phyloP scores from a whole-genome alignment of 2,329 filamentous ascomycete species.

The Monosporascus sp. region DNA sequence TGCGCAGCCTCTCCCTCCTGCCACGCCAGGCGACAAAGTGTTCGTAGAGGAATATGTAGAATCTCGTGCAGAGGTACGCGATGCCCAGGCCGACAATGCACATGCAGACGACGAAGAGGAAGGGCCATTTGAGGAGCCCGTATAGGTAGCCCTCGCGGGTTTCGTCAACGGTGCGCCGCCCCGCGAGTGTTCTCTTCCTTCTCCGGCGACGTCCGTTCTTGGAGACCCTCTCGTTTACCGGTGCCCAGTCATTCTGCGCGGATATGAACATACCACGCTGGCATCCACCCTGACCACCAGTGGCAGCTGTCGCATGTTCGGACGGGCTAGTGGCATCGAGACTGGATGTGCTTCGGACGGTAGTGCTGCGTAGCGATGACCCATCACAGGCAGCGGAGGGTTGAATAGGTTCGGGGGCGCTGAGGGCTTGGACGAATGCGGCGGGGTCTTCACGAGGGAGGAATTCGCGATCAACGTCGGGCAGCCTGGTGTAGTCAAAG shows the following conservation, averaged over 20 bases:
- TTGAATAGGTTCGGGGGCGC: constrained; percentile 71
- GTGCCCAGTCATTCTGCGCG: constrained; percentile 93
- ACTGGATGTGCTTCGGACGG: constrained; percentile 34
- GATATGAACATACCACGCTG: constrained; percentile 59
- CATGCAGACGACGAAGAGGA: constrained; percentile 70
- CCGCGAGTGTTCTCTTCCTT: constrained; percentile 33
- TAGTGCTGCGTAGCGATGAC: constrained; percentile 35
- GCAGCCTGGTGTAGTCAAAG: constrained; percentile 65
- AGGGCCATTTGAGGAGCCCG: constrained; percentile 82
- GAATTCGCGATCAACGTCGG: constrained; percentile 78
- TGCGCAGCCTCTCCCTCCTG: constrained; percentile 63
- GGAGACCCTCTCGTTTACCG: constrained; percentile 67
- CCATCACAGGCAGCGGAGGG: constrained; percentile 51
- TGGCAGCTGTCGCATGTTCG: constrained; percentile 21
- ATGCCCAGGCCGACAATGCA: constrained; percentile 73
- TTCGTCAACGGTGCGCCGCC: constrained; percentile 73
- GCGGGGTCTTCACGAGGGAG: constrained; percentile 65
- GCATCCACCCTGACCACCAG: constrained; percentile 25
- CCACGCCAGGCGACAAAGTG: constrained; percentile 88
- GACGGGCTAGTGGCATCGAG: constrained; percentile 25
- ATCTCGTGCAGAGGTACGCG: constrained; percentile 72
- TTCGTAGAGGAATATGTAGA: constrained; percentile 92
- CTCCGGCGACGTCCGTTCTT: constrained; percentile 37
- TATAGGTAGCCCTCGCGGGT: constrained; percentile 93
- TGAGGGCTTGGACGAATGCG: constrained; percentile 74